Conservation (phyloP, 345 rosid genomes). For the Psidium friedrichsthalianum region DNA sequence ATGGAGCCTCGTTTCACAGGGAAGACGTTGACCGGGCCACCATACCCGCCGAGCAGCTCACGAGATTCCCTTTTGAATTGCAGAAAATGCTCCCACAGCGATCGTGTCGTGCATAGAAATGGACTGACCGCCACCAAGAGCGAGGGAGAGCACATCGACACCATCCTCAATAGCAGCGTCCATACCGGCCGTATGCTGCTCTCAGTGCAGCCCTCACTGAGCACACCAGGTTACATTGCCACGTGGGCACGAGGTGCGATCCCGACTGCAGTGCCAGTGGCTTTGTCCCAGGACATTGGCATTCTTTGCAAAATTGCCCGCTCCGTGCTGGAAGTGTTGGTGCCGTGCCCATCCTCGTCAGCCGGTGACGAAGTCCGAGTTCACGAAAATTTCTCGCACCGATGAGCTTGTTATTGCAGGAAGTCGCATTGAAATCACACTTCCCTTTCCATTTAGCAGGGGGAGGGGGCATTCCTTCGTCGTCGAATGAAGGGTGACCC, state of each 20-base stretch:
- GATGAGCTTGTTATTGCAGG: slow-evolving; percentile 31
- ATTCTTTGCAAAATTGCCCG: slow-evolving; percentile 12
- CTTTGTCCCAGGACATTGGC: slow-evolving; percentile 19
- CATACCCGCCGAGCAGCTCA: slow-evolving; percentile 32
- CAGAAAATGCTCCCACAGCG: slow-evolving; percentile 24
- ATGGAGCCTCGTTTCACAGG: slow-evolving; percentile 32
- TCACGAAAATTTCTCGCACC: slow-evolving; percentile 17
- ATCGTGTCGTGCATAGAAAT: slow-evolving; percentile 19
- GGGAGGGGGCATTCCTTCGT: slow-evolving; percentile 7
- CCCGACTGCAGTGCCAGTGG: slow-evolving; percentile 23
- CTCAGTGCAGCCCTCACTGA: slow-evolving; percentile 8
- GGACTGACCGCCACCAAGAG: slow-evolving; percentile 17
- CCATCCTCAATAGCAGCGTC: slow-evolving; percentile 30
- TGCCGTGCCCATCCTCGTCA: slow-evolving; percentile 35
- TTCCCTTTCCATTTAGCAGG: slow-evolving; percentile 29
- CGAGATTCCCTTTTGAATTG: slow-evolving; percentile 20
- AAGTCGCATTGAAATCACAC: slow-evolving; percentile 11
- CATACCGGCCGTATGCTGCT: slow-evolving; percentile 24
- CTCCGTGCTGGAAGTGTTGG: slow-evolving; percentile 30
- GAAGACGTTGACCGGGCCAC: slow-evolving; percentile 19
- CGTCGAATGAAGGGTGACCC: slow-evolving; percentile 21
- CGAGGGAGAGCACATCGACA: slow-evolving; percentile 27
- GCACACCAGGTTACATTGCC: slow-evolving; percentile 31
- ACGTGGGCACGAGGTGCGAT: slow-evolving; percentile 25
- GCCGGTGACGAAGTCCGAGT: slow-evolving; percentile 6